Percentiles rank a stretch among this genome's conserved stretches.
These are phyloP conservation scores for Butyriboletus loyo DNA, from an alignment of 768 basidiomycete species.

Conservation along the genomic window DNA sequence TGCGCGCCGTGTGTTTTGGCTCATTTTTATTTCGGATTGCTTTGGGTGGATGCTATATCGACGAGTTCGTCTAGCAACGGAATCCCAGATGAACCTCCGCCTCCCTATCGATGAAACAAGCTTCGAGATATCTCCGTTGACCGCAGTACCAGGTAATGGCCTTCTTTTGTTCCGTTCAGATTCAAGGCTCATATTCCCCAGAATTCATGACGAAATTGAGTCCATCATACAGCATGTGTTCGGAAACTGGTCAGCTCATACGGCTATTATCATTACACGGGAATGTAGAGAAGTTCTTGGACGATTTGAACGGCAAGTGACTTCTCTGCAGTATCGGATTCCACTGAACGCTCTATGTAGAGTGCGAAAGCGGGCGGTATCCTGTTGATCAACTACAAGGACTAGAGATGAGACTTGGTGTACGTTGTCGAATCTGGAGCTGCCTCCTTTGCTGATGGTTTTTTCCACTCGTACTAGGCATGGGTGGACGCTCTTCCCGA, in stretches of 20 bases:
- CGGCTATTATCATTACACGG: constrained; percentile 64
- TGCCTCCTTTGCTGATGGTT: constrained; percentile 3
- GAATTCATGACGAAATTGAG: constrained; percentile 69
- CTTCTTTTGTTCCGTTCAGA: background rate
- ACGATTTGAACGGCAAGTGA: constrained; percentile 48
- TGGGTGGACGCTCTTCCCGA: constrained; percentile 71
- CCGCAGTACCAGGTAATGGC: constrained; percentile 31
- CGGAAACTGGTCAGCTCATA: constrained; percentile 73
- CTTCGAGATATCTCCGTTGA: constrained; percentile 64
- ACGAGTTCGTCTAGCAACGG: constrained; percentile 35
- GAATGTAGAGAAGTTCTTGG: constrained; percentile 54
- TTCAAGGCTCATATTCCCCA: constrained; percentile 23
- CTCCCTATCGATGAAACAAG: constrained; percentile 80
- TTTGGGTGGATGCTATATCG: constrained; percentile 39
- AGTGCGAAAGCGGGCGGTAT: constrained; percentile 25
- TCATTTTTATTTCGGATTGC: constrained; percentile 61
- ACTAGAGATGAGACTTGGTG: constrained; percentile 43
- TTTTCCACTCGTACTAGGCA: constrained; percentile 36
- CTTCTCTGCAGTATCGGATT: background rate
- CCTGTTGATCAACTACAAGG: constrained; percentile 38
- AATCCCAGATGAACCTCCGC: constrained; percentile 53
- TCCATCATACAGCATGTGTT: constrained; percentile 47
- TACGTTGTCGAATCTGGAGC: constrained; percentile 5
- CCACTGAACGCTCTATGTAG: constrained; percentile 28
- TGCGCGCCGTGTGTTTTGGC: constrained; percentile 79